Evolutionary conservation across 108 stramenopile genomes (phyloP).

Genomic region (Cyclotella cryptica): DNA sequence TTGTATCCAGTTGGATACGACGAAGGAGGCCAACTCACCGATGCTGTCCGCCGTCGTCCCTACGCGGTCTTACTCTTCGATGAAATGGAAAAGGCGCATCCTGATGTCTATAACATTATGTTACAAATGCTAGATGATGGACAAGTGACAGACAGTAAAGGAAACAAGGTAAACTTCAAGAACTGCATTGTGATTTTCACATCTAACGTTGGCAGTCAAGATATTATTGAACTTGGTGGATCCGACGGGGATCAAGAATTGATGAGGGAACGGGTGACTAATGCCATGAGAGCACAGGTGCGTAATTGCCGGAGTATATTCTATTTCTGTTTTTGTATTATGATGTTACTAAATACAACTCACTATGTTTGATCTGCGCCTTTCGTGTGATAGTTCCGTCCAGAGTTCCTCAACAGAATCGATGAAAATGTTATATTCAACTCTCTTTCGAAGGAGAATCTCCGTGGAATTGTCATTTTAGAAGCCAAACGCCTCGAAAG

Average conservation of each 20-base stretch:
- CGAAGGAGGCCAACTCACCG: constrained; percentile 98
- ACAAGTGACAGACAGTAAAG: constrained; percentile 97
- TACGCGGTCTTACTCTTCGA: constrained; percentile 97
- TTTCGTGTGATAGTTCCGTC: constrained; percentile 71
- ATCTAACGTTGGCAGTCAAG: constrained; percentile 94
- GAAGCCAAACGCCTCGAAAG: constrained; percentile 76
- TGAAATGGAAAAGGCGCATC: constrained; percentile 99
- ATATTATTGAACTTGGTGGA: constrained; percentile 84
- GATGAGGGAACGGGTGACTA: constrained; percentile 70
- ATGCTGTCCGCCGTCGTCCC: constrained; percentile 96
- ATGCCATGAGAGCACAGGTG: constrained; percentile 76
- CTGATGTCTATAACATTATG: constrained; percentile 97
- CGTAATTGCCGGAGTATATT: neutral
- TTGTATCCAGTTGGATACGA: constrained; percentile 94
- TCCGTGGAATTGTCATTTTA: constrained; percentile 90
- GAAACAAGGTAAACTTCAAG: constrained; percentile 94
- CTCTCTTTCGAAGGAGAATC: constrained; percentile 80
- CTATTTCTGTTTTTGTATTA: constrained; percentile 30
- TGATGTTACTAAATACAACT: neutral
- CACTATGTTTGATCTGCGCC: neutral
- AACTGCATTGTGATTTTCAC: constrained; percentile 98
- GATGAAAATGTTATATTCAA: constrained; percentile 98
- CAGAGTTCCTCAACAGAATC: constrained; percentile 98
- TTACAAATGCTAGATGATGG: constrained; percentile 98
- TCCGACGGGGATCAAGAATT: constrained; percentile 61